phyloP scores from a whole-genome alignment of 352 stramenopile species.

The Phytopythium litorale region DNA sequence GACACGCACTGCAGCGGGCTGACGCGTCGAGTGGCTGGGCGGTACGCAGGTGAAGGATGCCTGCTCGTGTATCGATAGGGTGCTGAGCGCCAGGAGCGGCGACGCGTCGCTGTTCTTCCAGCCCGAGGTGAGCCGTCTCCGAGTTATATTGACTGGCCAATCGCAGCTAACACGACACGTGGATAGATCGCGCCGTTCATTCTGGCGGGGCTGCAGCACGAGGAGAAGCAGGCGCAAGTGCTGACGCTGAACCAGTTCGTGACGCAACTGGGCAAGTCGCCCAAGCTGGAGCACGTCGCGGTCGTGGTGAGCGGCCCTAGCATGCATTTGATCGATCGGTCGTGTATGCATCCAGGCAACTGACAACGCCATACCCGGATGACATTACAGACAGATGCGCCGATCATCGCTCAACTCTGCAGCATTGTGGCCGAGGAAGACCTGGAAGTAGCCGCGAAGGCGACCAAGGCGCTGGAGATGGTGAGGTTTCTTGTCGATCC shows the following conservation, averaged over 20 bases:
- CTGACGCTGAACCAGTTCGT: conserved; percentile 76
- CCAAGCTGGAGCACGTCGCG: conserved; percentile 40
- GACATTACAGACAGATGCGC: conserved; percentile 30
- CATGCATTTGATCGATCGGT: neutral
- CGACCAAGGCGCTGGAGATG: conserved; percentile 54
- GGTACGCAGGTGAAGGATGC: conserved; percentile 49
- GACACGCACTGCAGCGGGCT: neutral
- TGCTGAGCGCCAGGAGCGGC: conserved; percentile 50
- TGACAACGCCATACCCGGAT: neutral
- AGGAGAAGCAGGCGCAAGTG: conserved; percentile 49
- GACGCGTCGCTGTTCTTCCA: conserved; percentile 66
- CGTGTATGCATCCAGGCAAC: neutral
- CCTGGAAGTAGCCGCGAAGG: conserved; percentile 62
- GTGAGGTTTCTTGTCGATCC: conserved; percentile 15
- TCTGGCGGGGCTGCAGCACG: conserved; percentile 57
- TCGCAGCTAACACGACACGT: neutral
- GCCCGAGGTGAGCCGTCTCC: conserved; percentile 33
- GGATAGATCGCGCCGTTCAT: conserved; percentile 73
- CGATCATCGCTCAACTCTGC: conserved; percentile 57
- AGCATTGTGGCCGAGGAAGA: conserved; percentile 62
- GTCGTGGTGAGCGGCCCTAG: conserved; percentile 32
- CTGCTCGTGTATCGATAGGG: conserved; percentile 75
- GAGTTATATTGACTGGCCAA: neutral
- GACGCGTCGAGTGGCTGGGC: neutral
- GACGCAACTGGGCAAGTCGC: conserved; percentile 50